Base-by-base conservation (phyloP, 176 grass and related monocot species). In the Triticum dicoccoides region DNA sequence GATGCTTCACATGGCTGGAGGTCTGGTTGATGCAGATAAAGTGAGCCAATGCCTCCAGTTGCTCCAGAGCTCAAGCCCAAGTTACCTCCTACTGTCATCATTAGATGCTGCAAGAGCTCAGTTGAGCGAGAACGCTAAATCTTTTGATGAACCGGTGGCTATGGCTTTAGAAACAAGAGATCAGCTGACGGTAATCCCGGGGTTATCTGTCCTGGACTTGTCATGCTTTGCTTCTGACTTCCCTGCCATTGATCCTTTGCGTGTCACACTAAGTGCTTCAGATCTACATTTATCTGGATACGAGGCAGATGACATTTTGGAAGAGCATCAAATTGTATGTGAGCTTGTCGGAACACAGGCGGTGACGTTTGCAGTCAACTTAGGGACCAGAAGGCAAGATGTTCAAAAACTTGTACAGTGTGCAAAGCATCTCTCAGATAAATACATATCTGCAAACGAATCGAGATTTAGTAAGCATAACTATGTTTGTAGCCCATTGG, bases 91-190 rank as follows among this genome's bases (percentile, higher is more conserved):
- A 69, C 81, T 98, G 78, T 87, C 93, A 7, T 98, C 96, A 64
- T 89, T 98, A 80, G 96, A 98, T 94, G 89, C 93, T 78, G 76
- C 91, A 69, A 95, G 96, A 83, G 90, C 90, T 91, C 96, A 94
- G 35, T 62, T 98, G 79, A 85, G 86, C 8, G 67, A 87, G 35
- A 89, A 95, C 2, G 4, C 23, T 44, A 67, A 82, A 52, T 88
- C 74, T 81, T 98, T 98, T 86, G 74, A 89, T 61, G 76, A 89
- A 45, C 58, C 86, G 0, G 17, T 94, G 77, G 79, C 86, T 59
- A 86, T 98, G 67, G 81, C 96, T 34, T 84, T 70, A 23, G 84
- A 92, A 76, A n/a, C 82, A 66, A 86, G 71, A 56, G 35, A 86
- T 21, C 86, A 75, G 59, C 73, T 98, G 52, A 73, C 61, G 34